Evolutionary conservation across 2,329 filamentous ascomycete species (phyloP), one percentile per base, ranked within the genome.

Genomic region (Tolypocladium endophyticum): DNA sequence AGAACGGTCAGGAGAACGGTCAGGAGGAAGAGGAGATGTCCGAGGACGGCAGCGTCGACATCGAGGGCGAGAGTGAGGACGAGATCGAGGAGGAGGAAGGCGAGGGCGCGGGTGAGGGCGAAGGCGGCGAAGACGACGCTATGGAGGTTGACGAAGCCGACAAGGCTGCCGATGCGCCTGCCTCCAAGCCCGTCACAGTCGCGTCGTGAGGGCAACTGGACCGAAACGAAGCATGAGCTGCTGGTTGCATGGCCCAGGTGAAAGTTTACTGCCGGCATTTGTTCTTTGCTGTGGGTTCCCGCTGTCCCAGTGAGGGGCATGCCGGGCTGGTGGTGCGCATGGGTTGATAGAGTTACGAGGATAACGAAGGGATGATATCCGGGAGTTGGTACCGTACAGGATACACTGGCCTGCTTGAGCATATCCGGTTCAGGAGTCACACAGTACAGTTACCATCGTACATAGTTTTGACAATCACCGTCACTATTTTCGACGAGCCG

Each of bases 21-120:
- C 77, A 80, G 28, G 84, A 89, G 23, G 87, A 89, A 58, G 86
- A 87, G 20, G 85, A 86, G 61, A 78, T 79, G 64, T 89, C 87
- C 20, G 88, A 92, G 62, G 88, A 86, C 61, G 89, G 86, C 64
- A 90, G 87, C 67, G 89, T 92, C 71, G 89, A 92, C 71, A 84
- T 92, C 54, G 89, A 91, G 68, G 87, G 85, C 59, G 89, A 92
- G 72, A 90, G 86, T 66, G 86, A 86, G 65, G 88, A 88, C 38
- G 86, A 86, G 62, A 84, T 90, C 30, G 85, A 87, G 58, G 86
- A 88, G 61, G 87, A 88, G 41, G 75, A 76, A 56, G 73, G 63
- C 12, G 77, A 74, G 59, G 73, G 61, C 20, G 69, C 69, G 61
- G 74, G 62, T 9, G 72, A 71, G 60, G 74, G 62, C 11, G 72